These are phyloP conservation scores for Penicillium daleae DNA, from an alignment of 495 filamentous ascomycete genomes.

Conservation along the genomic window DNA sequence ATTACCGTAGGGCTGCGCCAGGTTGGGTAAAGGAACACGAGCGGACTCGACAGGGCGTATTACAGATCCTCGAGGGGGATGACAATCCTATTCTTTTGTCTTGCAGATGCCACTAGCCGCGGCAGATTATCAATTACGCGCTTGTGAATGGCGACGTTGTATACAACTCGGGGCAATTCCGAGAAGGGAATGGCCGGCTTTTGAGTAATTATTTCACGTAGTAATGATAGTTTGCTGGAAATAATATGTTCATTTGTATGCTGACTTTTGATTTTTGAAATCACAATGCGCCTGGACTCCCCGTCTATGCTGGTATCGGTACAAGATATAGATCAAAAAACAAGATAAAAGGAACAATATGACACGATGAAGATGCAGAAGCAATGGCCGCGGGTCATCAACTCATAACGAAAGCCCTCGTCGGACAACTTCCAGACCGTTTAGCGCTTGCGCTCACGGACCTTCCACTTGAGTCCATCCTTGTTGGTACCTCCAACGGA, in stretches of 20 bases:
- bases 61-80: neutral
- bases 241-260: neutral
- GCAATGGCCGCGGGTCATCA: slow-evolving; percentile 29
- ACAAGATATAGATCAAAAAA: slow-evolving; percentile 14
- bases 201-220: no score
- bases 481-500: slow-evolving; percentile 80
- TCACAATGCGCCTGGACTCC: slow-evolving; percentile 25
- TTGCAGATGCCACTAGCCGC: neutral
- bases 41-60: neutral
- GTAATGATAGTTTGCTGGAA: no score
- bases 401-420: slow-evolving; percentile 26
- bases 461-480: slow-evolving; percentile 79
- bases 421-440: neutral
- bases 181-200: no score
- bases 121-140: slow-evolving; percentile 11
- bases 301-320: slow-evolving; percentile 32
- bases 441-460: slow-evolving; percentile 79
- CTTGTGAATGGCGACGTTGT: slow-evolving; percentile 7
- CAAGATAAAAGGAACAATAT: slow-evolving; percentile 6
- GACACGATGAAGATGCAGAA: slow-evolving; percentile 13
- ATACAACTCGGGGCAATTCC: neutral
- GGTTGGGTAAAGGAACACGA: slow-evolving; percentile 13
- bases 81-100: neutral
- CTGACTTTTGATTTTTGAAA: neutral
- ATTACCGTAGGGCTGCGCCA: slow-evolving; percentile 15